These are phyloP conservation scores for Spathaspora sp. DNA, from an alignment of 805 yeast species.

Conservation along the genomic window DNA sequence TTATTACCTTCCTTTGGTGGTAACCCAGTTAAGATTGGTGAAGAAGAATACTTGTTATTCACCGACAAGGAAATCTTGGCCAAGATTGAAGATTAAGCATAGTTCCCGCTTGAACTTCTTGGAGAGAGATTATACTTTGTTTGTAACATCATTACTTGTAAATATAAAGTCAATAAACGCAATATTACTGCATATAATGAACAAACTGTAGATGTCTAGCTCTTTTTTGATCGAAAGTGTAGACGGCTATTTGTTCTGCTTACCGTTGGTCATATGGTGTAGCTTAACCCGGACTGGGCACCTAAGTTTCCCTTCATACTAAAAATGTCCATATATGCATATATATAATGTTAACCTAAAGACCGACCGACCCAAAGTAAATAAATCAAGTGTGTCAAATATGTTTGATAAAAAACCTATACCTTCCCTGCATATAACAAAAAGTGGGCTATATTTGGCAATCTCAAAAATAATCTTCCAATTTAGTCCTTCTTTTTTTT, in stretches of 20 bases:
- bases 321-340: too few relatives aligned
- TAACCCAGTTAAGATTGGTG: constrained; percentile 79
- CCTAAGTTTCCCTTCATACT: too few relatives aligned
- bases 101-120: background rate
- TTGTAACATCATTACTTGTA: background rate
- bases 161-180: background rate
- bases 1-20: constrained; percentile 96
- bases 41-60: constrained; percentile 77
- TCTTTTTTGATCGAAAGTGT: too few relatives aligned
- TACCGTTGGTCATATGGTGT: too few relatives aligned
- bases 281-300: too few relatives aligned
- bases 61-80: constrained; percentile 95
- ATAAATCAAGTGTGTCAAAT: too few relatives aligned
- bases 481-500: background rate
- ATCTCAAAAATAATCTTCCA: background rate
- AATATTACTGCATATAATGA: background rate
- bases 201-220: too few relatives aligned
- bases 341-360: too few relatives aligned
- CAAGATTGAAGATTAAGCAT: constrained; percentile 56
- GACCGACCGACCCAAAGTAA: too few relatives aligned
- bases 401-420: too few relatives aligned
- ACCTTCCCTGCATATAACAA: background rate
- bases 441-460: too few relatives aligned
- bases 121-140: background rate
- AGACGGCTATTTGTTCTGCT: too few relatives aligned